Evolutionary conservation across 768 basidiomycete species (phyloP), one percentile per base, ranked within the genome.

Genomic region (Tylopilus vinaceipallidus): DNA sequence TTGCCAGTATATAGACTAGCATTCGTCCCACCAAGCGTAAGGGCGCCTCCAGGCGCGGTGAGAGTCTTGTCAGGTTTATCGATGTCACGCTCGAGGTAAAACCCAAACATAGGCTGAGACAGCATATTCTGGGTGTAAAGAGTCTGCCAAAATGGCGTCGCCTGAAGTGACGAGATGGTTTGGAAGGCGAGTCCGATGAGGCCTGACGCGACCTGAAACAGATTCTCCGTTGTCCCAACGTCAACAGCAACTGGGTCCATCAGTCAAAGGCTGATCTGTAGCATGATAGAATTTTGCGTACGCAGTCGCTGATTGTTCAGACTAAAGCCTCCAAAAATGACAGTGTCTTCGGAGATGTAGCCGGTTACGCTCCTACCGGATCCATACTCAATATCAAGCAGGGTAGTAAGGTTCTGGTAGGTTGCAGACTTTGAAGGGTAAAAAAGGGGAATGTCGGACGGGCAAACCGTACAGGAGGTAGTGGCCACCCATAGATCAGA

Each of bases 401-500:
- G 16, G 7, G 56, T 39, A 20, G 47, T 51, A 3, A 58, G 46
- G 2, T 54, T 42, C 32, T 68, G 47, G 42, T 77, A 55, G 14
- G 75, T 55, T 1, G 69, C 67, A 6, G 82, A 83, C 23, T 59
- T 52, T 3, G 68, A 33, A 0, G 71, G 27, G 46, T 81, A 65
- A 59, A 78, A 84, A 23, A 71, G 20, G 0, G 79, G 76, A 1
- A 73, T 73, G 14, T 47, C 37, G 0, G 45, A 3, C 20, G 3
- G 45, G 56, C 84, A 88, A 47, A 48, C 55, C 22, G 14, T 36
- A 63, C 80, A 91, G 20, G 59, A 41, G 3, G 71, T 66, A 23
- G 75, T 74, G 2, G 84, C 82, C 14, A 97, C 76, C 93, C 91
- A 97, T 16, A 95, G 73, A 68, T 95, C 93, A 32, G 81, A 82